Evolutionary conservation across 2,329 filamentous ascomycete species (phyloP).

Genomic region (Apiospora phragmitis): DNA sequence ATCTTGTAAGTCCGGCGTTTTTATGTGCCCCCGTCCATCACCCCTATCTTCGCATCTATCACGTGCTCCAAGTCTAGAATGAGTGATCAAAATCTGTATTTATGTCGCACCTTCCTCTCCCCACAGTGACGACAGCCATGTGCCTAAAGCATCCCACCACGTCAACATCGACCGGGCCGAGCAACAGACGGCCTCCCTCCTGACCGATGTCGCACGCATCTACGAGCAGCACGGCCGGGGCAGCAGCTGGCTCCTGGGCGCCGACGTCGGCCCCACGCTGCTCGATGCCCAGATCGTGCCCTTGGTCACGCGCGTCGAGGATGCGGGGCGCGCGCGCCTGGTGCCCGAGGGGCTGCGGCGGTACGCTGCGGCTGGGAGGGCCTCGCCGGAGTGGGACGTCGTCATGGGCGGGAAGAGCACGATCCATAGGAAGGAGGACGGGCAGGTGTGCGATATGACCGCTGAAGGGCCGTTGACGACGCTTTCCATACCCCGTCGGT

Average conservation of each 20-base stretch:
- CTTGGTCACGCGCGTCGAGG: constrained; percentile 11
- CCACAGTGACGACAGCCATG: constrained; percentile 7
- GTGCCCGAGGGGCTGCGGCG: constrained; percentile 1
- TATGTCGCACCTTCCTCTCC: not conserved
- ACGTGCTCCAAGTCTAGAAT: not conserved
- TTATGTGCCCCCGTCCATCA: not conserved
- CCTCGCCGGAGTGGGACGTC: not conserved
- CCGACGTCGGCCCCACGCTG: not conserved
- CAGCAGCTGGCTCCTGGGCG: constrained; percentile 9
- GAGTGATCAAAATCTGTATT: not conserved
- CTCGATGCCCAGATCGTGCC: constrained; percentile 15
- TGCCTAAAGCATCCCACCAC: constrained; percentile 1
- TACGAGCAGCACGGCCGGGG: not conserved
- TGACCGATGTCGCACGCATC: not conserved
- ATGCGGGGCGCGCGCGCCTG: not conserved
- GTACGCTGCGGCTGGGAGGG: not conserved
- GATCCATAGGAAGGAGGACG: not conserved
- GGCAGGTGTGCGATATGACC: not conserved
- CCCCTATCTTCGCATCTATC: not conserved
- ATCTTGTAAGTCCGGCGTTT: constrained; percentile 1
- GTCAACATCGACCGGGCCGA: constrained; percentile 9
- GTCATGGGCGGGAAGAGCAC: not conserved
- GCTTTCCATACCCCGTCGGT: not conserved
- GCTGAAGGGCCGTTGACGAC: not conserved
- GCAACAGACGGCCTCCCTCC: not conserved